Conservation (phyloP, 78 protist species). For the Dictyostelium brefeldianum region DNA sequence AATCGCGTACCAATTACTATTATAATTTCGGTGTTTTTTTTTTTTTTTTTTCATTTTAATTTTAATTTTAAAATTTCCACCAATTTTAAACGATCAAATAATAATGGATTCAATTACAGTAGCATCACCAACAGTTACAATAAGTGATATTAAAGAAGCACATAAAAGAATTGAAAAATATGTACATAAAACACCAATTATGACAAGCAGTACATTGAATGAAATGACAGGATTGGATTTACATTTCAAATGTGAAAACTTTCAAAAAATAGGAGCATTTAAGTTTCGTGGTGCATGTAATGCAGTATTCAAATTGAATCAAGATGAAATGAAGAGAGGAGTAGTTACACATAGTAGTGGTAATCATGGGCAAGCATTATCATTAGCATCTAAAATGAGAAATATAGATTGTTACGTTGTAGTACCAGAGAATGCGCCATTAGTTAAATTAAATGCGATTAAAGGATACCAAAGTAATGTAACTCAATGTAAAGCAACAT, state of each 20-base stretch:
- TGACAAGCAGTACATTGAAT: constrained; percentile 62
- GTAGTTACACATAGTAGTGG: constrained; percentile 84
- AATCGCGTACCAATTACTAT: too few species aligned
- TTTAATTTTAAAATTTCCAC: neutral
- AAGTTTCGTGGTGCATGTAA: constrained; percentile 89
- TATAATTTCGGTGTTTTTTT: too few species aligned
- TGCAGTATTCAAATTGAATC: constrained; percentile 50
- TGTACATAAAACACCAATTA: constrained; percentile 74
- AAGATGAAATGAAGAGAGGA: constrained; percentile 42
- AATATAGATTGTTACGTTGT: constrained; percentile 78
- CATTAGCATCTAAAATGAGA: constrained; percentile 79
- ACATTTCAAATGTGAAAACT: constrained; percentile 88
- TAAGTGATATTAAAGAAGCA: constrained; percentile 70
- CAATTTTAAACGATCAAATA: neutral
- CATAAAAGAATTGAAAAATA: constrained; percentile 61
- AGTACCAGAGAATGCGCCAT: constrained; percentile 88
- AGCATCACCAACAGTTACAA: neutral
- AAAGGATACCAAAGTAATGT: constrained; percentile 70
- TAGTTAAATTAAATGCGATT: constrained; percentile 83
- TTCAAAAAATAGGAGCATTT: constrained; percentile 89
- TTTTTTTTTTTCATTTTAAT: neutral
- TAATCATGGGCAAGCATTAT: constrained; percentile 92
- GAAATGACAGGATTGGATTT: constrained; percentile 30
- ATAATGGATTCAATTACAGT: neutral
- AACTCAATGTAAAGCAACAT: constrained; percentile 75